Evolutionary conservation across 441 rosid genomes (phyloP).

Genomic region (Populus hybrid): DNA sequence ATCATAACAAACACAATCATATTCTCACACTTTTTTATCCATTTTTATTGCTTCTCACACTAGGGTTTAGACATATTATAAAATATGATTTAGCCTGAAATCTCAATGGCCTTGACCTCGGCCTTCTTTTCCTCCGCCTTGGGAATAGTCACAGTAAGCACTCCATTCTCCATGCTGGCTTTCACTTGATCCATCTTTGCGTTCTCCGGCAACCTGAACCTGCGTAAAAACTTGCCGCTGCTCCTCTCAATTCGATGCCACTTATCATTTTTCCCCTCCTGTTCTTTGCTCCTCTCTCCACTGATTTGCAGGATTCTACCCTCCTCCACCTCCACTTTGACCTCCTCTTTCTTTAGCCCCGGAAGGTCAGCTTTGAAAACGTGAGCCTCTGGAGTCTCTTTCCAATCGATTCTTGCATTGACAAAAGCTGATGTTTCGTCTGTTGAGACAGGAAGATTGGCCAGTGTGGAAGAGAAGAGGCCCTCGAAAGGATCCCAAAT

Average conservation of each 20-base stretch:
- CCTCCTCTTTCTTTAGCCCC: slow-evolving; percentile 24
- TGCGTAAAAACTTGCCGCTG: slow-evolving; percentile 39
- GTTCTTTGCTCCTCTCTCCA: slow-evolving; percentile 47
- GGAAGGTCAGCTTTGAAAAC: slow-evolving; percentile 41
- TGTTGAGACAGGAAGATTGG: not conserved
- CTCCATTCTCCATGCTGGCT: slow-evolving; percentile 45
- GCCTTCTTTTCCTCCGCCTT: slow-evolving; percentile 38
- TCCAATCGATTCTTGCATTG: slow-evolving; percentile 38
- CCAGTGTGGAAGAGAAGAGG: not conserved
- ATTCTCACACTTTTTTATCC: too few relatives aligned
- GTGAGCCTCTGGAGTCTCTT: slow-evolving; percentile 46
- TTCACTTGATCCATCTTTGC: slow-evolving; percentile 41
- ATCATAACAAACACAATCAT: too few relatives aligned
- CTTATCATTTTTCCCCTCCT: slow-evolving; percentile 43
- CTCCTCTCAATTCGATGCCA: slow-evolving; percentile 50
- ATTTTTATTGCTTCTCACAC: not conserved
- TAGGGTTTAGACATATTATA: not conserved
- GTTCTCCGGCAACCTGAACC: slow-evolving; percentile 47
- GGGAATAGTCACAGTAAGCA: slow-evolving; percentile 42
- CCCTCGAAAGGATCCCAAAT: slow-evolving; percentile 25
- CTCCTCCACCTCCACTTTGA: slow-evolving; percentile 44
- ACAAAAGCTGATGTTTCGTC: slow-evolving; percentile 17
- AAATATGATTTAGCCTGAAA: slow-evolving; percentile 25
- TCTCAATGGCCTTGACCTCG: slow-evolving; percentile 37
- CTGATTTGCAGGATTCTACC: slow-evolving; percentile 44